These are phyloP conservation scores for Asclepias syriaca DNA, from an alignment of 257 asterid genomes.

Conservation along the genomic window DNA sequence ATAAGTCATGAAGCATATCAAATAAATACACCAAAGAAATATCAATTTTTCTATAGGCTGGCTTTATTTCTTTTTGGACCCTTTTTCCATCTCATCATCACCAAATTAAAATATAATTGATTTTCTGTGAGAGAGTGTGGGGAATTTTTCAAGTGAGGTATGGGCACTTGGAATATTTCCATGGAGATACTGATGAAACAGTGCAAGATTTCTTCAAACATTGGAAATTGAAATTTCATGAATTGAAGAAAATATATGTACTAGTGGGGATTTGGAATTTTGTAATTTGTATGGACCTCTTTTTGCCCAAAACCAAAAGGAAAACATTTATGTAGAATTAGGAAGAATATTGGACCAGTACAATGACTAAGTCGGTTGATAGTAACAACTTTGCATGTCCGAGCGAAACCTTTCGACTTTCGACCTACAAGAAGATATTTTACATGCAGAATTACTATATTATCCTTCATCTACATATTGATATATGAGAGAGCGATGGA, in stretches of 20 bases:
- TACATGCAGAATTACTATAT: background rate
- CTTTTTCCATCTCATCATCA: too few species aligned
- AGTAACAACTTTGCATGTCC: slow-evolving; percentile 1
- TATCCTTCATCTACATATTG: slow-evolving; percentile 1
- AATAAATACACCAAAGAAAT: background rate
- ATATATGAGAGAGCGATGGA: background rate
- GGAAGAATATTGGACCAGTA: background rate
- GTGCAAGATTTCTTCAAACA: background rate
- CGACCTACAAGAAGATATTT: background rate
- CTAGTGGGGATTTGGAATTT: slow-evolving; percentile 5
- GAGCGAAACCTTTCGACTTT: background rate
- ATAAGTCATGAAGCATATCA: background rate
- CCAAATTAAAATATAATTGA: background rate
- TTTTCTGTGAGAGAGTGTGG: background rate
- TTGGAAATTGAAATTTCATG: background rate
- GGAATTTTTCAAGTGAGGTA: background rate
- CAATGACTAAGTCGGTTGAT: background rate
- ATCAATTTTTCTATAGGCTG: background rate
- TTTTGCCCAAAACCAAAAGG: background rate
- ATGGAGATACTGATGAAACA: background rate
- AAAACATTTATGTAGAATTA: background rate
- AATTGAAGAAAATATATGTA: background rate
- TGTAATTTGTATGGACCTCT: slow-evolving; percentile 17
- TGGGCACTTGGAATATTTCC: background rate
- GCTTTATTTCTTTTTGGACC: too few species aligned